Evolutionary conservation across 1,284 basidiomycete genomes (phyloP).

Genomic region (Cutaneotrichosporon cavernicola): DNA sequence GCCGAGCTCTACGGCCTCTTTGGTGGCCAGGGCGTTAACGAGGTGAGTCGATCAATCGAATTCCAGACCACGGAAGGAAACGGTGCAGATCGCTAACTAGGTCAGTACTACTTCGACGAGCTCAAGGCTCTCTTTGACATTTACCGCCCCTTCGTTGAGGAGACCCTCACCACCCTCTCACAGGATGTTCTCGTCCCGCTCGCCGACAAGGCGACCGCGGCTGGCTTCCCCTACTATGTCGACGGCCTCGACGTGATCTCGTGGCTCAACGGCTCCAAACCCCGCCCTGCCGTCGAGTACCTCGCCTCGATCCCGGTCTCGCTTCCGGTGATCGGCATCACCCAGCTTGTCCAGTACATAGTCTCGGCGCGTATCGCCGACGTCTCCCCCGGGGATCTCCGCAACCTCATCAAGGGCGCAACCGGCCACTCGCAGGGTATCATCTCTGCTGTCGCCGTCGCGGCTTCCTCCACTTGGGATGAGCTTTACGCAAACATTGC

Average conservation of each 20-base stretch:
- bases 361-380: constrained; percentile 71
- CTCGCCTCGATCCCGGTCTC: constrained; percentile 93
- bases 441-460: constrained; percentile 83
- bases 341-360: constrained; percentile 91
- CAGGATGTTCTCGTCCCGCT: constrained; percentile 70
- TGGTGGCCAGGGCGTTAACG: constrained; percentile 98
- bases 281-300: constrained; percentile 79
- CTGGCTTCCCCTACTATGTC: constrained; percentile 68
- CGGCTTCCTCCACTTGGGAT: constrained; percentile 74
- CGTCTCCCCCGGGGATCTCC: constrained; percentile 75
- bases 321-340: constrained; percentile 90
- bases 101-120: constrained; percentile 86
- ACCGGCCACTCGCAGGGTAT: constrained; percentile 98
- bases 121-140: constrained; percentile 86
- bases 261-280: constrained; percentile 73
- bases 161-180: constrained; percentile 67
- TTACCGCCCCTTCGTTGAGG: constrained; percentile 79
- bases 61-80: neutral
- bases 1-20: constrained; percentile 90
- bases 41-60: constrained; percentile 55
- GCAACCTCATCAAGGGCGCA: constrained; percentile 70
- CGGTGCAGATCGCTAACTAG: constrained; percentile 26
- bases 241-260: constrained; percentile 77
- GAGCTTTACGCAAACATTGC: constrained; percentile 71
- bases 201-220: constrained; percentile 60